A percentile compares a stretch with the other conserved stretches of the same genome.
Conservation (phyloP, 2,329 filamentous ascomycete genomes). For the Xylogone sp. region DNA sequence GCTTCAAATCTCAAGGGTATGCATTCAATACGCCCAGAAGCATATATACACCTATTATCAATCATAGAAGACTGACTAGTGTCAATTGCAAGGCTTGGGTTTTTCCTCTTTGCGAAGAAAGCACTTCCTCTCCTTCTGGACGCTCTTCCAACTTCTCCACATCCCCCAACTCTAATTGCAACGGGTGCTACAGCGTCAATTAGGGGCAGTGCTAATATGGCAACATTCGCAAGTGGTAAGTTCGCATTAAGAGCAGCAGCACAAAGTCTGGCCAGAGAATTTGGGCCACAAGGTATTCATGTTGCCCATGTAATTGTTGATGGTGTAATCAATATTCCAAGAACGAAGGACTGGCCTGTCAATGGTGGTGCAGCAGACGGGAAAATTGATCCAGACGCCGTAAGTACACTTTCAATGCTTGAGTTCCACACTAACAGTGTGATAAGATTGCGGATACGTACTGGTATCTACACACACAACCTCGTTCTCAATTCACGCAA, state of each 20-base stretch:
- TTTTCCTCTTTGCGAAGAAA: constrained; percentile 72
- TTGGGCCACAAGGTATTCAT: constrained; percentile 79
- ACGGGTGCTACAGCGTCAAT: constrained; percentile 82
- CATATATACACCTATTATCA: not conserved
- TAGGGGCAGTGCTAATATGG: constrained; percentile 66
- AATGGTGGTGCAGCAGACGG: constrained; percentile 46
- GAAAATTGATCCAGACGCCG: constrained; percentile 72
- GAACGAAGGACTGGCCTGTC: constrained; percentile 49
- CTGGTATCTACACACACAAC: constrained; percentile 77
- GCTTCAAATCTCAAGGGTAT: constrained; percentile 46
- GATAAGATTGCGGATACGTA: constrained; percentile 78
- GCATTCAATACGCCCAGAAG: constrained; percentile 22
- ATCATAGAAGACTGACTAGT: not conserved
- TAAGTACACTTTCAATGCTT: constrained; percentile 39
- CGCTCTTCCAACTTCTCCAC: constrained; percentile 45
- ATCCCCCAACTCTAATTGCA: constrained; percentile 78
- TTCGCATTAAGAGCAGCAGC: constrained; percentile 72
- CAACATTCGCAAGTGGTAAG: constrained; percentile 73
- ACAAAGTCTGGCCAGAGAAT: constrained; percentile 77
- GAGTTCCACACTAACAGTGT: constrained; percentile 1
- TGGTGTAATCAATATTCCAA: constrained; percentile 77
- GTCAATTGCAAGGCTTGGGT: constrained; percentile 49
- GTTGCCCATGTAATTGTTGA: constrained; percentile 81
- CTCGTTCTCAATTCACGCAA: constrained; percentile 73
- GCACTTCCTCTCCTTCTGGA: constrained; percentile 68